Conservation (phyloP, 371 early-diverging fungal genomes). For the Saksenaea oblongispora region DNA sequence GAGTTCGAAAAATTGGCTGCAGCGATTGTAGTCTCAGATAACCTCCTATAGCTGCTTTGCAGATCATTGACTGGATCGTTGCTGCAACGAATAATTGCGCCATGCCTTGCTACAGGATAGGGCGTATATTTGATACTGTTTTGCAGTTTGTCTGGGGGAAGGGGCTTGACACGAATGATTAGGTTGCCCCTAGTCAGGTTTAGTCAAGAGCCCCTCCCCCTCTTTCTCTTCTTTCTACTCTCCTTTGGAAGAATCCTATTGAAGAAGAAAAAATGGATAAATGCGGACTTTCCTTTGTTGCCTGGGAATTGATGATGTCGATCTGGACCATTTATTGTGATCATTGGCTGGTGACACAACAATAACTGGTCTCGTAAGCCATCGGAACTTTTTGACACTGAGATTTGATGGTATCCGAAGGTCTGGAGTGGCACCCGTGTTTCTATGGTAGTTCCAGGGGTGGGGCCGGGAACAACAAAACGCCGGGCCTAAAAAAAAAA, state of each 20-base stretch:
- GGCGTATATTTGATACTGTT: not conserved
- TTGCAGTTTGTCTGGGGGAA: not conserved
- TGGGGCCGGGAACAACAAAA: not conserved
- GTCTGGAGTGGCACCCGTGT: not conserved
- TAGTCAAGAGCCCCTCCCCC: not conserved
- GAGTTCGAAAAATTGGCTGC: not conserved
- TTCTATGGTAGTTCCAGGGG: constrained; percentile 4
- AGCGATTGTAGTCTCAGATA: not conserved
- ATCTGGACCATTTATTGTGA: not conserved
- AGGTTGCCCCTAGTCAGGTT: not conserved
- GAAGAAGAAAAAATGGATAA: not conserved
- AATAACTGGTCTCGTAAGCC: not conserved
- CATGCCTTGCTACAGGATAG: not conserved
- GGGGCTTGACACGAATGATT: not conserved
- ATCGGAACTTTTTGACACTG: not conserved
- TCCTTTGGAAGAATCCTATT: not conserved
- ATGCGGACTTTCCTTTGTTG: no score
- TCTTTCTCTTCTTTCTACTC: not conserved
- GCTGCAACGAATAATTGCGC: not conserved
- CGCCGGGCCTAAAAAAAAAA: not conserved
- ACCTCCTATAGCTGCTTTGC: not conserved
- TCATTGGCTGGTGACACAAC: not conserved
- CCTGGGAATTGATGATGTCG: not conserved
- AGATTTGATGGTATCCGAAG: not conserved
- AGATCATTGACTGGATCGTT: not conserved